A percentile compares a stretch with the other conserved stretches of the same genome.
Conservation (phyloP, 192 early-diverging fungal species). For the Spizellomyces punctatus region DNA sequence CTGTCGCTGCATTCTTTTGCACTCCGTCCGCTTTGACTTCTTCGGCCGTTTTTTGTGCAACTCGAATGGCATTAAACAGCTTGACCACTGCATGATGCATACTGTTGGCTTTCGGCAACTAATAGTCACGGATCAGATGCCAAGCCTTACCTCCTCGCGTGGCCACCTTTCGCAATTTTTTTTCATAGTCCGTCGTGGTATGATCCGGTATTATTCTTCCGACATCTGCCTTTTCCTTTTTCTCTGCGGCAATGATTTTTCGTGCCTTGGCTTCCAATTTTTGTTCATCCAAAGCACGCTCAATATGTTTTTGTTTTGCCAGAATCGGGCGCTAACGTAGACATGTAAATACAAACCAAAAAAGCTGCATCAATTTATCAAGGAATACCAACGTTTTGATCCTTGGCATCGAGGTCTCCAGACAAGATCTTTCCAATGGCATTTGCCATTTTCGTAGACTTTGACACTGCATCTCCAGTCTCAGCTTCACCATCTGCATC, state of each 20-base stretch:
- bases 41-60: constrained; percentile 80
- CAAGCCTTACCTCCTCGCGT: constrained; percentile 75
- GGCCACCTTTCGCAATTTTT: constrained; percentile 84
- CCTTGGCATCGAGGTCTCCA: constrained; percentile 45
- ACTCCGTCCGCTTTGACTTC: constrained; percentile 59
- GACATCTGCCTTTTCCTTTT: constrained; percentile 62
- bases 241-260: constrained; percentile 73
- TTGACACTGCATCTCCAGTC: constrained; percentile 5
- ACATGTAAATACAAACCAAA: neutral
- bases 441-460: constrained; percentile 60
- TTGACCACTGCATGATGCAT: constrained; percentile 70
- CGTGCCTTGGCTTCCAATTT: constrained; percentile 84
- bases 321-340: constrained; percentile 71
- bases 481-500: constrained; percentile 31
- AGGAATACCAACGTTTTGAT: constrained; percentile 36
- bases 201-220: constrained; percentile 77
- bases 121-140: neutral
- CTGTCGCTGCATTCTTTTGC: constrained; percentile 34
- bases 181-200: constrained; percentile 83
- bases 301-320: constrained; percentile 77
- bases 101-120: neutral
- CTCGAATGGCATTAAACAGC: constrained; percentile 92
- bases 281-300: constrained; percentile 80
- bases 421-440: constrained; percentile 72
- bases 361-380: neutral